Evolutionary conservation across 257 asterid genomes (phyloP), one percentile per base, ranked within the genome.

Genomic region (Solanum habrochaites): DNA sequence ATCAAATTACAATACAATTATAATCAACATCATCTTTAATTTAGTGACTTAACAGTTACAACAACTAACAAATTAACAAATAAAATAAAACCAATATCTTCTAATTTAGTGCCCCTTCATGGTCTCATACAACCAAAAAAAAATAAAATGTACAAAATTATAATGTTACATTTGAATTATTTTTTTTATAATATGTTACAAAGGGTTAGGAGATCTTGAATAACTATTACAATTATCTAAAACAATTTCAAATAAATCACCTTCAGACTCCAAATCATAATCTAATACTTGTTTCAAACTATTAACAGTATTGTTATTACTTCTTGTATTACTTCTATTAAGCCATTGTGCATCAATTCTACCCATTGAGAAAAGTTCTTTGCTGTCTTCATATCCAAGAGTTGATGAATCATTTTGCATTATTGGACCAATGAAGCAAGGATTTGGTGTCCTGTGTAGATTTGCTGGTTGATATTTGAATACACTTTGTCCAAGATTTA

Each of bases 321-420:
- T 93, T 90, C 93, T 93, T 13, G 92, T 89, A 0, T 93, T 91
- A 71, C 91, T 93, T 88, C 96, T 84, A 58, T 92, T 92, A 8
- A 91, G 88, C 95, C 98, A 95, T 43, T 89, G 94, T 2, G 97
- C 87, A 85, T 97, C 99, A 40, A 97, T 94, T 89, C 99, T 91
- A 35, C 98, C 98, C 98, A 97, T 97, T 4, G 99, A 97, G 90
- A 97, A 97, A 88, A 97, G 98, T 87, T 97, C 99, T 85, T 83
- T 92, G 88, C 99, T 97, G 32, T 97, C 99, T 2, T 96, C 99
- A 27, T 90, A 92, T 8, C 97, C 96, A 10, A 95, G 39, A 56
- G 91, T 83, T 1, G 98, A 93, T 18, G 98, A 92, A 62, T 14
- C 90, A 45, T 49, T 89, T 64, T 83, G 87, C 62, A 90, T 45